Base-by-base conservation (phyloP, 2,329 filamentous ascomycete species). In the Thelonectria discophora region DNA sequence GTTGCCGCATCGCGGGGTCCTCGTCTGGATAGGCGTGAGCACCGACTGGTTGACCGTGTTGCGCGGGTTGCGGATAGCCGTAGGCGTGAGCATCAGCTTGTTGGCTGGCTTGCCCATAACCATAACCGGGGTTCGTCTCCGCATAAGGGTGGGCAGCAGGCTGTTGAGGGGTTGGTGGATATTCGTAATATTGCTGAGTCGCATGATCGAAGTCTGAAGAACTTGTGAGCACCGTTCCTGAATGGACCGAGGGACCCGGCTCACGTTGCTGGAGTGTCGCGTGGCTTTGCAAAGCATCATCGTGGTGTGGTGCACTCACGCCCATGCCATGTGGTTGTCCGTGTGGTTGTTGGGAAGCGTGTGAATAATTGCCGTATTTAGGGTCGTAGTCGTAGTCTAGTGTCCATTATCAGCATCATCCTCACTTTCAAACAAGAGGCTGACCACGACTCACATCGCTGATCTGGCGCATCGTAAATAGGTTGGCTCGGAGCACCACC, bases 381-480 rank as follows among this genome's bases (percentile, higher is more conserved):
- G 59, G 43, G 7, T 42, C 43, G 24, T 43, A 27, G 12, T 62
- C 60, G 15, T 39, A 34, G 27, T 60, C 60, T 63, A 40, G 7
- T 27, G 21, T 2, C n/a, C 12, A 55, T n/a, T n/a, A 39, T 62
- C 18, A 63, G 56, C 15, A 17, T 49, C 15, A 18, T 5, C n/a
- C 6, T 8, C 17, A 9, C 9, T n/a, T 24, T 37, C 15, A 18
- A 17, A 24, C 24, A 24, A 4, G 4, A 4, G 7, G 24, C 24
- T 10, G 24, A 30, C 24, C 21, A 27, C 12, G 21, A 58, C 61
- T 57, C 46, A 63, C 61, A 57, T 39, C 24, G 40, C 49, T 51
- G 45, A 2, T 32, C 7, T 18, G 47, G 54, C 15, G 10, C 34
- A n/a, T 50, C 34, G 3, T 12, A 9, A 1, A 7, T 17, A 11